Conservation (phyloP, 2,329 filamentous ascomycete genomes). For the Penicillium sp. region DNA sequence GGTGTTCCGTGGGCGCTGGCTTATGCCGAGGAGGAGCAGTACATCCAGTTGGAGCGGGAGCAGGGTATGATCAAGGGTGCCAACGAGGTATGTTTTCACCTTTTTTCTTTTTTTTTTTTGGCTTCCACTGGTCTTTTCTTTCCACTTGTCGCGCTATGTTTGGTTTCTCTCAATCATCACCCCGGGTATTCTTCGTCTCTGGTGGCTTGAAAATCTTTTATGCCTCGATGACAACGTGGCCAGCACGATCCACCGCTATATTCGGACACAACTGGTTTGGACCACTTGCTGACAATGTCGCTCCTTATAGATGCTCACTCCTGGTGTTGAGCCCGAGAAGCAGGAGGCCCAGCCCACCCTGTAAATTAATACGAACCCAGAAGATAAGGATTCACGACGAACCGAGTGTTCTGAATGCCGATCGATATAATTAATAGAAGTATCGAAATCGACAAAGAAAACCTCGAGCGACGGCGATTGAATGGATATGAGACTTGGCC, state of each 20-base stretch:
- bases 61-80: constrained; percentile 92
- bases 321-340: constrained; percentile 32
- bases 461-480: neutral
- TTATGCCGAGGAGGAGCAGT: constrained; percentile 92
- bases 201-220: constrained; percentile 8
- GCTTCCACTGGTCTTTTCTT: neutral
- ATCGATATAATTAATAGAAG: constrained; percentile 4
- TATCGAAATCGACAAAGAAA: neutral
- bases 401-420: constrained; percentile 10
- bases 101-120: neutral
- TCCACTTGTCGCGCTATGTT: neutral
- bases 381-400: constrained; percentile 20
- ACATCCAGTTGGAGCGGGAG: constrained; percentile 96
- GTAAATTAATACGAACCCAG: constrained; percentile 30
- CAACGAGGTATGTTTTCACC: constrained; percentile 59
- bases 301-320: constrained; percentile 40
- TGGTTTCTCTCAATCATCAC: neutral
- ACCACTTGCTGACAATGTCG: constrained; percentile 12
- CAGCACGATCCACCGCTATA: neutral
- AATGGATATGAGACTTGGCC: neutral
- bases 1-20: constrained; percentile 92
- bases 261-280: no score
- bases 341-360: constrained; percentile 33
- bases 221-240: neutral
- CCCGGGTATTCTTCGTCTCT: neutral